Percentiles rank a stretch among this genome's conserved stretches.
Conservation (phyloP, 2,329 filamentous ascomycete genomes). For the Phialophora verrucosa region DNA sequence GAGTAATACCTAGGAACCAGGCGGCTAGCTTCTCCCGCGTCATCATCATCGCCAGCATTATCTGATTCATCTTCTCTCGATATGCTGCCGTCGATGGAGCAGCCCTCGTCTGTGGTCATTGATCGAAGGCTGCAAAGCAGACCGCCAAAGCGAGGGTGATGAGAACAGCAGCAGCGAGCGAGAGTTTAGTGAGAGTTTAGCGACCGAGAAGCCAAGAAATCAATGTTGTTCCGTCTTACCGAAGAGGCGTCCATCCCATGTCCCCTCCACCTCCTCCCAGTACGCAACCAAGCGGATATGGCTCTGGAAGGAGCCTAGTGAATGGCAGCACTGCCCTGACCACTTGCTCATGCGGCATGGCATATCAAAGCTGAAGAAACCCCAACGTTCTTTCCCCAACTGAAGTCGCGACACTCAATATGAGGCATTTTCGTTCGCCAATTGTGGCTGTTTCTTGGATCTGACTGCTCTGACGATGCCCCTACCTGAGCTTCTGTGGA, state of each 20-base stretch:
- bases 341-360: neutral
- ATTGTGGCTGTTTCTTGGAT: too few species aligned
- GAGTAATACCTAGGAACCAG: constrained; percentile 11
- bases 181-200: neutral
- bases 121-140: constrained; percentile 4
- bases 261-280: neutral
- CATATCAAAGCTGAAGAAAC: neutral
- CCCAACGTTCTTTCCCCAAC: too few species aligned
- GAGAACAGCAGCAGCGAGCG: neutral
- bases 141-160: neutral
- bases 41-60: constrained; percentile 7
- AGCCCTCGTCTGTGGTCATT: constrained; percentile 9
- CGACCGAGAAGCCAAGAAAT: constrained; percentile 1
- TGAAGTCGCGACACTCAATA: too few species aligned
- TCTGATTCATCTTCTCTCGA: constrained; percentile 1
- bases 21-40: constrained; percentile 8
- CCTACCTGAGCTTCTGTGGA: neutral
- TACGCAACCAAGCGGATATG: neutral
- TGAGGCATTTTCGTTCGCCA: neutral
- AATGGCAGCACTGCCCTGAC: neutral
- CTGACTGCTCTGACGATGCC: neutral
- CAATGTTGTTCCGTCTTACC: constrained; percentile 17
- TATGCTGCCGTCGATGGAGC: constrained; percentile 9
- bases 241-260: neutral
- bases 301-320: neutral